Base-by-base conservation (phyloP, 1,284 basidiomycete species). In the Moesziomyces sp. region DNA sequence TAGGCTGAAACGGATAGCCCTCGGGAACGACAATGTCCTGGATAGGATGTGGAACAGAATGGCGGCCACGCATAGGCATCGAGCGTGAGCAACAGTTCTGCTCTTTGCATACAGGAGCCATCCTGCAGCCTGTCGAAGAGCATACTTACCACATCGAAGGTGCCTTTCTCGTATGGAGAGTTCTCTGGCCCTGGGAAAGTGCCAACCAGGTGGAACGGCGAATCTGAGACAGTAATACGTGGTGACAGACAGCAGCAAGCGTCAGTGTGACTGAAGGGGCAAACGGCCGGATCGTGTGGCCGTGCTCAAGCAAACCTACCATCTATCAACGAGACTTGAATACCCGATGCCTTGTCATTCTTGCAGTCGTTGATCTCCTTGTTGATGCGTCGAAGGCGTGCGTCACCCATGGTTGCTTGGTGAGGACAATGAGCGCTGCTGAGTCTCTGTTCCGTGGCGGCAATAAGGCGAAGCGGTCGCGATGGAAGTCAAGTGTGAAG, bases 21-120 rank as follows among this genome's bases (percentile, higher is more conserved):
- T 95, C 93, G 1, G 95, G 94, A 73, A 97, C 93, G n/a, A 91
- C 87, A 78, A 97, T 97, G 84, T 97, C 94, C 93, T 94, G 76
- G 26, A 16, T 46, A 46, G 73, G 30, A 10, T 44, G 23, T 21
- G 40, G 16, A 10, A 23, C 45, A 30, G 16, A 46, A 18, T 24
- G 5, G 43, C 18, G 53, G 23, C 47, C 6, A 6, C 49, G 46
- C 38, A 42, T 19, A 3, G 13, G 24, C 9, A 28, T 28, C 7
- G 30, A 33, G 30, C 30, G 30, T 33, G 30, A 33, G 30, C 9
- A 13, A 10, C 30, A 13, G 1, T 13, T 2, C 30, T 10, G 30
- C 38, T 18, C 38, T 18, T 40, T 18, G 38, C 7, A n/a, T 18
- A 16, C 18, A 18, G 1, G 14, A 40, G 35, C 14, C 5, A 5